These are phyloP conservation scores for Chamaenerion angustifolium DNA, from an alignment of 345 rosid species.

Conservation along the genomic window DNA sequence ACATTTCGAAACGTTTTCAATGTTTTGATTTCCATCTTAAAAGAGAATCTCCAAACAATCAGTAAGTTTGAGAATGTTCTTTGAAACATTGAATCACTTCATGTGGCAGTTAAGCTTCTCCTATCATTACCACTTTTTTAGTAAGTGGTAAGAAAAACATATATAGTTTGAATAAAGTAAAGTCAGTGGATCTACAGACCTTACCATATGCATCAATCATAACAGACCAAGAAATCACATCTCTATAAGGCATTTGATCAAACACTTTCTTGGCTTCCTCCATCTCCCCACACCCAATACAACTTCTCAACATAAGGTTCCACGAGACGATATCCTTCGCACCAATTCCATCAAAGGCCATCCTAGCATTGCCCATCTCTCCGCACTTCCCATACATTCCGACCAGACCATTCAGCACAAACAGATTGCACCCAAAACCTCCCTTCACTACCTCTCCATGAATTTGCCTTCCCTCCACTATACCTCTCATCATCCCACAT, in stretches of 20 bases:
- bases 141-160: too few relatives aligned
- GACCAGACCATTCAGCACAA: conserved; percentile 22
- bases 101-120: too few relatives aligned
- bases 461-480: conserved; percentile 14
- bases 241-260: conserved; percentile 27
- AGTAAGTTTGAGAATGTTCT: too few relatives aligned
- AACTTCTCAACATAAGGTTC: conserved; percentile 30
- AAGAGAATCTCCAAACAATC: too few relatives aligned
- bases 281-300: conserved; percentile 13
- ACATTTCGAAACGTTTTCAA: too few relatives aligned
- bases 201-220: conserved; percentile 32
- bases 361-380: conserved; percentile 13
- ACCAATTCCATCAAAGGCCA: conserved; percentile 22
- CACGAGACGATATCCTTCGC: conserved; percentile 26
- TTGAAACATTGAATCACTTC: too few relatives aligned
- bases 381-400: conserved; percentile 30
- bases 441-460: conserved; percentile 29
- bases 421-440: conserved; percentile 17
- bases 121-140: too few relatives aligned
- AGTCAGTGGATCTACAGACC: conserved; percentile 9
- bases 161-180: too few relatives aligned
- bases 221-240: conserved; percentile 28
- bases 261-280: conserved; percentile 23
- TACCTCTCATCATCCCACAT: conserved; percentile 11
- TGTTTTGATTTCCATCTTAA: too few relatives aligned